Base-by-base conservation (phyloP, 306 rosid genomes). In the Inga leiocalycina region DNA sequence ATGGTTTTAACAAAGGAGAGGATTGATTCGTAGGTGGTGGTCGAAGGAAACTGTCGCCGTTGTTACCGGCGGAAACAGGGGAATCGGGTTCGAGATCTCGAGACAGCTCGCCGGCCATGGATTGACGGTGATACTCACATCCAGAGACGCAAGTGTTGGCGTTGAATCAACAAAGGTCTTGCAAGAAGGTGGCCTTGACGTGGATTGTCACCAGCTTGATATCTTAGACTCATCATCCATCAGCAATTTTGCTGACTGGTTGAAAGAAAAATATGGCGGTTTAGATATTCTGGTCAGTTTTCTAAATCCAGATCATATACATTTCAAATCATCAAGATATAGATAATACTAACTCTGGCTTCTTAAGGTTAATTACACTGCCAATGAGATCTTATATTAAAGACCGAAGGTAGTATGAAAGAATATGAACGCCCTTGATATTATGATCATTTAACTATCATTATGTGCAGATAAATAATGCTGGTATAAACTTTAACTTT, bases 41-140 rank as follows among this genome's bases (percentile, higher is more conserved):
- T 91, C 96, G 2, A 88, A 90, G 76, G 97, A 95, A 82, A 93
- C 96, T 15, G n/a, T 95, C 56, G 99, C 94, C 0, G 97, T 93
- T 87, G 99, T 95, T n/a, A 93, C 97, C 0, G 99, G 98, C 79
- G 96, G 97, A 41, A 95, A 92, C 59, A 88, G 99, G 86, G 98
- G 99, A 74, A 95, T 95, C 71, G 99, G 99, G 71, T 95, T 95
- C 83, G 99, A 95, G 85, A 89, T 91, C 54, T 86, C 92, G 2
- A 90, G 94, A 65, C 99, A 92, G 79, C 92, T 95, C 37, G 94
- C 94, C 6, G 90, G 76, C 67, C 96, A 93, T 80, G 98, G 98
- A 71, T 84, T 95, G 46, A 92, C 92, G 5, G 97, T 95, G 34
- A 32, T 93, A 35, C 62, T 95, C 54, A 95, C 99, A 45, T 93